Conservation (phyloP, 495 filamentous ascomycete genomes). For the Beverwykella pulmonaria region DNA sequence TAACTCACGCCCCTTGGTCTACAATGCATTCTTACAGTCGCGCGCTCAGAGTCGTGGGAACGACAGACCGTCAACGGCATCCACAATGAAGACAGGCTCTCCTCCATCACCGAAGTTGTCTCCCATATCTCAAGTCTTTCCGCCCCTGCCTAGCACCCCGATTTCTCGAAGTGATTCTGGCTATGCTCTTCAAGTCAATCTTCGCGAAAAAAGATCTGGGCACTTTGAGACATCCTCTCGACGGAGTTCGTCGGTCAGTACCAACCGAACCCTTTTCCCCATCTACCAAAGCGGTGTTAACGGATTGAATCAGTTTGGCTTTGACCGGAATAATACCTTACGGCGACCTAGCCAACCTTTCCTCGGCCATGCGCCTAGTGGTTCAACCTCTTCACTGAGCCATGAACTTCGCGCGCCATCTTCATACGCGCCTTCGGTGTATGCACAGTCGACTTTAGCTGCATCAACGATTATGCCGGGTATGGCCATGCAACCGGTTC, state of each 20-base stretch:
- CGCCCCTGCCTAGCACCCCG: constrained; percentile 70
- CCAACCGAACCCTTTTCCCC: not conserved
- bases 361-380: constrained; percentile 74
- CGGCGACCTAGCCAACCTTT: constrained; percentile 85
- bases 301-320: constrained; percentile 60
- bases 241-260: constrained; percentile 73
- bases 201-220: constrained; percentile 92
- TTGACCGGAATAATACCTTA: constrained; percentile 67
- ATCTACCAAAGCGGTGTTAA: constrained; percentile 14
- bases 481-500: constrained; percentile 78
- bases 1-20: constrained; percentile 61
- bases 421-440: constrained; percentile 91
- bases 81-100: constrained; percentile 66
- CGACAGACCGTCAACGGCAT: constrained; percentile 81
- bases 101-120: constrained; percentile 82
- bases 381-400: constrained; percentile 81
- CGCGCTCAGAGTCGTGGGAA: constrained; percentile 63
- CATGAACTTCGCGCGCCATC: constrained; percentile 73
- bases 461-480: constrained; percentile 98
- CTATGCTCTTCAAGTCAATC: constrained; percentile 77
- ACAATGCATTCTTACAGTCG: constrained; percentile 87
- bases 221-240: constrained; percentile 85
- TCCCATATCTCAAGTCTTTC: constrained; percentile 78
- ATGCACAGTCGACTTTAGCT: constrained; percentile 94
- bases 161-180: constrained; percentile 89